Percentiles rank a stretch among this genome's conserved stretches.
phyloP scores from a whole-genome alignment of 306 rosid genomes.

The Cucumis hystrix region DNA sequence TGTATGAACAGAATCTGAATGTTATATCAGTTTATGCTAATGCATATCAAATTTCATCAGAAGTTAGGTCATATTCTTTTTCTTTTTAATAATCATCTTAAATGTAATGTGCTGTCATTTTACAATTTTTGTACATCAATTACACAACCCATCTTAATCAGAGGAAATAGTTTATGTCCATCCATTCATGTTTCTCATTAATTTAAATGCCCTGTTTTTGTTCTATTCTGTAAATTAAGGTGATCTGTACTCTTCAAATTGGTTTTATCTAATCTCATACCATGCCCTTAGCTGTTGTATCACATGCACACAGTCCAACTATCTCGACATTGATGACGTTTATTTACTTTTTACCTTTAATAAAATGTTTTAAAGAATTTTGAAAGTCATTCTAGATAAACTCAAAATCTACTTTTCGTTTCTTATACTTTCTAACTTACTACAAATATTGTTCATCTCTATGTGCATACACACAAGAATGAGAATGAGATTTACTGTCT shows the following conservation, averaged over 20 bases:
- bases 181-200: neutral
- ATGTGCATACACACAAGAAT: neutral
- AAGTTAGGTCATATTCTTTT: neutral
- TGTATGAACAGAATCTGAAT: neutral
- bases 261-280: neutral
- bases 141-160: neutral
- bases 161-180: neutral
- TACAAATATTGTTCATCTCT: neutral
- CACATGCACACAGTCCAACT: neutral
- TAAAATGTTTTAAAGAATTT: neutral
- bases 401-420: neutral
- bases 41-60: conserved; percentile 1
- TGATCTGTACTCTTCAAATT: neutral
- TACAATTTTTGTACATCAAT: neutral
- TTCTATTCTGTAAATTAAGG: neutral
- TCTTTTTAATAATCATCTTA: neutral
- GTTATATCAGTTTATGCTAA: neutral
- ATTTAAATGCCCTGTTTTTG: neutral
- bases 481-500: neutral
- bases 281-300: neutral
- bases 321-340: neutral
- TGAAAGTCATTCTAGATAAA: neutral
- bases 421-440: neutral
- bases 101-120: neutral
- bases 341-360: neutral